phyloP scores from a whole-genome alignment of 2,329 filamentous ascomycete genomes.

The Xenosphaeropsis pyriputrescens region DNA sequence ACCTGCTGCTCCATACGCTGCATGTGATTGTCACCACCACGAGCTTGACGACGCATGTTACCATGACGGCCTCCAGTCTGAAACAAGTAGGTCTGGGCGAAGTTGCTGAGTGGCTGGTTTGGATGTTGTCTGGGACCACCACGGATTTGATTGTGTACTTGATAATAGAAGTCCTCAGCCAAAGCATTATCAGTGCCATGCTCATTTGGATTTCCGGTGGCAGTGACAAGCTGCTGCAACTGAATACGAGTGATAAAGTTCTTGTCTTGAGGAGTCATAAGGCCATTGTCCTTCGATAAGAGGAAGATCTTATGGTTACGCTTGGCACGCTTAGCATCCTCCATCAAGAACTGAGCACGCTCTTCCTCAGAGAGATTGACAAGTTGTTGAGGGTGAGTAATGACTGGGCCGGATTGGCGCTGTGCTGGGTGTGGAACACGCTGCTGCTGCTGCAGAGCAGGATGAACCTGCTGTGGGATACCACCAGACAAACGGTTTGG shows the following conservation, averaged over 20 bases:
- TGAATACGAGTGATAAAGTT: constrained; percentile 98
- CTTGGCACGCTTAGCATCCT: constrained; percentile 91
- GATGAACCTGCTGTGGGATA: constrained; percentile 25
- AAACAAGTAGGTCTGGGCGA: constrained; percentile 94
- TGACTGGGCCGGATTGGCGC: constrained; percentile 24
- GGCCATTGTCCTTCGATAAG: constrained; percentile 81
- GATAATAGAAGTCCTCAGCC: constrained; percentile 94
- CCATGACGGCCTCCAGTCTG: constrained; percentile 81
- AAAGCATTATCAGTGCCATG: constrained; percentile 67
- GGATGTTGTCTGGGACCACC: constrained; percentile 82
- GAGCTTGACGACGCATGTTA: constrained; percentile 56
- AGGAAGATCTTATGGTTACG: constrained; percentile 96
- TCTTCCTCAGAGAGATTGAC: constrained; percentile 72
- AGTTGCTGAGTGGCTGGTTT: constrained; percentile 85
- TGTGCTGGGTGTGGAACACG: constrained; percentile 14
- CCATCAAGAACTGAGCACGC: constrained; percentile 67
- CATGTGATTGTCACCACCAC: constrained; percentile 89
- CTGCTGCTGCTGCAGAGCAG: constrained; percentile 20
- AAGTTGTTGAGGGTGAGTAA: constrained; percentile 60
- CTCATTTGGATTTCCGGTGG: constrained; percentile 76
- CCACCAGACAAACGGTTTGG: constrained; percentile 44
- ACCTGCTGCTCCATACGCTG: constrained; percentile 99
- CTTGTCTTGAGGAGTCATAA: constrained; percentile 99
- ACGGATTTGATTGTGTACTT: constrained; percentile 90
- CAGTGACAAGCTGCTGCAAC: constrained; percentile 85